phyloP scores from a whole-genome alignment of 208 protist genomes.

The Leptomonas pyrrhocoris region DNA sequence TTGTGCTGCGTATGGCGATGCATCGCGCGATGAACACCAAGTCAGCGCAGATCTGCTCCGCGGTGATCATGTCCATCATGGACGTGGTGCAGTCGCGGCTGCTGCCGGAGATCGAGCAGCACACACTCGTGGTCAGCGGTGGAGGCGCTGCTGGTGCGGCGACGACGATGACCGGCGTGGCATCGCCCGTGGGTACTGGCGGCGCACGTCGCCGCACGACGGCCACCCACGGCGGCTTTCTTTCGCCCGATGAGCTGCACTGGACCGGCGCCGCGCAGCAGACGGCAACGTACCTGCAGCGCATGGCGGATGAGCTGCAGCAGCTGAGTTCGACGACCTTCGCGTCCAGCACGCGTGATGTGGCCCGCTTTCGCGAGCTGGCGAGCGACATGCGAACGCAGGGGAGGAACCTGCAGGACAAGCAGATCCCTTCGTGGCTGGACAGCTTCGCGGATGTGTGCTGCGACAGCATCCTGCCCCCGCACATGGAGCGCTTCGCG shows the following conservation, averaged over 20 bases:
- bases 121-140: conserved; percentile 24
- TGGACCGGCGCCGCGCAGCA: conserved; percentile 61
- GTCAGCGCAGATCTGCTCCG: conserved; percentile 82
- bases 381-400: conserved; percentile 55
- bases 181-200: conserved; percentile 4
- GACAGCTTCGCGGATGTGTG: conserved; percentile 29
- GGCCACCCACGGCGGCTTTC: conserved; percentile 22
- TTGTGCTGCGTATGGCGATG: conserved; percentile 79
- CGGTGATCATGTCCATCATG: conserved; percentile 65
- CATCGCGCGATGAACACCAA: conserved; percentile 83
- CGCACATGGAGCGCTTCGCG: conserved; percentile 63
- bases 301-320: conserved; percentile 66
- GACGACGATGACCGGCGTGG: neutral
- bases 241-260: conserved; percentile 50
- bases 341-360: conserved; percentile 29
- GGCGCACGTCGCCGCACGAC: conserved; percentile 6
- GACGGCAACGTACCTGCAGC: conserved; percentile 49
- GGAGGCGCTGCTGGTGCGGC: too few relatives aligned
- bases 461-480: conserved; percentile 42
- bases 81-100: conserved; percentile 64
- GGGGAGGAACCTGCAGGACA: conserved; percentile 23
- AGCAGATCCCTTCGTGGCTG: conserved; percentile 23
- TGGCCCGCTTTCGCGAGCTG: conserved; percentile 72
- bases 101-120: conserved; percentile 50
- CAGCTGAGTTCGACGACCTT: conserved; percentile 34